phyloP scores from a whole-genome alignment of 2,329 filamentous ascomycete species.

The Dothideomycetes sp. region DNA sequence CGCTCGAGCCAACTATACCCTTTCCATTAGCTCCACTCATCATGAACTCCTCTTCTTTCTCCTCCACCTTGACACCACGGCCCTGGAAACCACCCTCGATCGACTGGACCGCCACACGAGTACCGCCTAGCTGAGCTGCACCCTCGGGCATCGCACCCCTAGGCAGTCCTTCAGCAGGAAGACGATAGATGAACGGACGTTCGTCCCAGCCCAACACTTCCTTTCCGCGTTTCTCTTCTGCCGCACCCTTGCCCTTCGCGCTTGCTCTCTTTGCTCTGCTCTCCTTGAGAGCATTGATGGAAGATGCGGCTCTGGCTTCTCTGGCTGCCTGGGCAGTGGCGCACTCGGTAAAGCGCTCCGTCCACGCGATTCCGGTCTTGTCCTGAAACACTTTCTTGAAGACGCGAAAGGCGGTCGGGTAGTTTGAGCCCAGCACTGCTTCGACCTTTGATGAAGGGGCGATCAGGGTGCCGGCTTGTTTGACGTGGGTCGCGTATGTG shows the following conservation, averaged over 20 bases:
- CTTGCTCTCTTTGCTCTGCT: neutral
- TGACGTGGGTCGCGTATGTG: conserved; percentile 48
- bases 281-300: neutral
- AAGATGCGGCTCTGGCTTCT: neutral
- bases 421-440: conserved; percentile 15
- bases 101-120: neutral
- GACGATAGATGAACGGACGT: conserved; percentile 8
- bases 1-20: too few relatives aligned
- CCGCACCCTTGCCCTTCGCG: neutral
- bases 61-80: neutral
- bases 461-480: conserved; percentile 13
- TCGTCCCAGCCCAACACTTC: conserved; percentile 4
- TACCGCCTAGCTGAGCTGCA: neutral
- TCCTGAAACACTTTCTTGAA: conserved; percentile 30
- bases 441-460: conserved; percentile 11
- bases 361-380: conserved; percentile 29
- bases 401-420: conserved; percentile 20
- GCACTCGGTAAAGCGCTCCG: conserved; percentile 22
- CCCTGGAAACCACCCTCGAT: neutral
- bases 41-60: too few relatives aligned
- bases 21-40: too few relatives aligned
- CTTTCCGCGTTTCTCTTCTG: neutral
- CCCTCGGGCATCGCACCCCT: conserved; percentile 1
- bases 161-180: neutral
- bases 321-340: neutral